A percentile compares a stretch with the other conserved stretches of the same genome.
phyloP scores from a whole-genome alignment of 176 grass and related monocot genomes.

The Alopecurus myosuroides region DNA sequence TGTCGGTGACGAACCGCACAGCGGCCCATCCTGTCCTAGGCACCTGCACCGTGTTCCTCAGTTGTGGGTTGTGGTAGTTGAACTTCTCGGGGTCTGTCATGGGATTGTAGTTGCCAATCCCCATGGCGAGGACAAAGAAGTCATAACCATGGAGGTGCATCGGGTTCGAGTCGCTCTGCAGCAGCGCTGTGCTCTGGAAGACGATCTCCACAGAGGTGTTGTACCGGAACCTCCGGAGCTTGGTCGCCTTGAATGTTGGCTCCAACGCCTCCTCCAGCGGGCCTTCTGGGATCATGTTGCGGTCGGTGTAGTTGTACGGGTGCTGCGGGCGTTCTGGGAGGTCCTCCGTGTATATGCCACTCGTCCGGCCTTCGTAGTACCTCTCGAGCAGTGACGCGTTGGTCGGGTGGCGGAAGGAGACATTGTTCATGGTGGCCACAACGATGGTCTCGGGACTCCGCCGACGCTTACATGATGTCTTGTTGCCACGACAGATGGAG shows the following conservation, averaged over 20 bases:
- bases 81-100: slow-evolving; percentile 38
- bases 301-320: slow-evolving; percentile 52
- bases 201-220: slow-evolving; percentile 21
- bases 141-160: slow-evolving; percentile 59
- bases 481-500: slow-evolving; percentile 10
- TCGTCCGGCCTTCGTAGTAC: slow-evolving; percentile 29
- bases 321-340: slow-evolving; percentile 23
- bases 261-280: slow-evolving; percentile 7
- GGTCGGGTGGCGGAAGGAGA: slow-evolving; percentile 30
- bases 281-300: not conserved
- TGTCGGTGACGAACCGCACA: slow-evolving; percentile 1
- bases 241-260: slow-evolving; percentile 30
- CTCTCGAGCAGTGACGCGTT: slow-evolving; percentile 26
- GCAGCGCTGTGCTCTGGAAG: not conserved
- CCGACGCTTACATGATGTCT: not conserved
- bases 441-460: slow-evolving; percentile 17
- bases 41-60: slow-evolving; percentile 13
- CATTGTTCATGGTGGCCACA: slow-evolving; percentile 62
- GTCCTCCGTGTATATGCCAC: slow-evolving; percentile 16
- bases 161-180: slow-evolving; percentile 53
- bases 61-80: slow-evolving; percentile 43
- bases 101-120: slow-evolving; percentile 39
- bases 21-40: not conserved
- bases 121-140: not conserved
- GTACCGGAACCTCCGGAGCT: slow-evolving; percentile 41